A percentile compares a stretch with the other conserved stretches of the same genome.
Evolutionary conservation across 768 basidiomycete genomes (phyloP).

Genomic region (Lyophyllum decastes): DNA sequence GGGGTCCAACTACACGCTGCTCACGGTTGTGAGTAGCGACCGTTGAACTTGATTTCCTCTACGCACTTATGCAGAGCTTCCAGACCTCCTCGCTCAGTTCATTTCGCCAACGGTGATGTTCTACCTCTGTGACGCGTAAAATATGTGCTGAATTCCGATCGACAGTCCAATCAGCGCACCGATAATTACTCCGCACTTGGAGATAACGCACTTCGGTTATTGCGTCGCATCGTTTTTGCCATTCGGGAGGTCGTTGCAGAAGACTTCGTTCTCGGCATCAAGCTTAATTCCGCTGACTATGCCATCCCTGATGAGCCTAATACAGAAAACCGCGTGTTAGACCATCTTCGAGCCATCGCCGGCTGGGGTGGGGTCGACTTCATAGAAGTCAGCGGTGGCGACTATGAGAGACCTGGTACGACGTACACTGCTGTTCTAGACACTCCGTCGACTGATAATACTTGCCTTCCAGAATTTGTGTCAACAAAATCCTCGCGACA

Average conservation of each 20-base stretch:
- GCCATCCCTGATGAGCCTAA: constrained; percentile 28
- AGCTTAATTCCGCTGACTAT: constrained; percentile 82
- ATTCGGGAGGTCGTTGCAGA: constrained; percentile 57
- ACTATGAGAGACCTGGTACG: constrained; percentile 78
- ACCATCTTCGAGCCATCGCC: constrained; percentile 62
- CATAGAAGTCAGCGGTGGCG: constrained; percentile 87
- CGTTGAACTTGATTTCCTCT: background rate
- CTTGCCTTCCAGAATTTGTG: constrained; percentile 46
- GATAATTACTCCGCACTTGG: constrained; percentile 58
- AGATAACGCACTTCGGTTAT: constrained; percentile 52
- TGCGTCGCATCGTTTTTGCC: constrained; percentile 52
- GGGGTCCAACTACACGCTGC: constrained; percentile 85
- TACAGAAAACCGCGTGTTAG: constrained; percentile 47
- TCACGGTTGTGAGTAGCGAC: constrained; percentile 72
- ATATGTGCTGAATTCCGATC: background rate
- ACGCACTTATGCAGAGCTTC: background rate
- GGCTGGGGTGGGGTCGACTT: constrained; percentile 74
- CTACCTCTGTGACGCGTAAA: background rate
- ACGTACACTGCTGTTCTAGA: background rate
- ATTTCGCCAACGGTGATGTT: constrained; percentile 66
- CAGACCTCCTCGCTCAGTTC: constrained; percentile 81
- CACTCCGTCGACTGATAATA: background rate
- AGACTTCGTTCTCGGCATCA: constrained; percentile 75
- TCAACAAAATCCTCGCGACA: constrained; percentile 48
- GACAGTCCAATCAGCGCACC: constrained; percentile 44